These are phyloP conservation scores for Xylariaceae sp. DNA, from an alignment of 2,329 filamentous ascomycete species.

Conservation along the genomic window DNA sequence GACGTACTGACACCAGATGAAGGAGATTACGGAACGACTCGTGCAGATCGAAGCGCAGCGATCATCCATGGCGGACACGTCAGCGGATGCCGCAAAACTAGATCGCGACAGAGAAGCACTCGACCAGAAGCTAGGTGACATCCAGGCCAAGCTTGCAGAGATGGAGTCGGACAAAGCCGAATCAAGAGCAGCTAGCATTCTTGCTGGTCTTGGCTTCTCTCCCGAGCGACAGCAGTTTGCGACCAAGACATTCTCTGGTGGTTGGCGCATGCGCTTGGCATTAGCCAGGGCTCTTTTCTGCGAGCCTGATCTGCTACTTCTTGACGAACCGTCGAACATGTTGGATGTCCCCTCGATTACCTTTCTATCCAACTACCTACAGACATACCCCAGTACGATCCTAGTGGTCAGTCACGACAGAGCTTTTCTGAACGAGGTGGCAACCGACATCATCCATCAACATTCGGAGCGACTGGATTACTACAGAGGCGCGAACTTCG, in stretches of 20 bases:
- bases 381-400: conserved; percentile 89
- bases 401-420: conserved; percentile 98
- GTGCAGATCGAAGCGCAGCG: conserved; percentile 75
- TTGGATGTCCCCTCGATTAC: conserved; percentile 99
- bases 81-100: conserved; percentile 78
- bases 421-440: conserved; percentile 97
- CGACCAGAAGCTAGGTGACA: conserved; percentile 85
- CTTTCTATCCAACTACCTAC: conserved; percentile 93
- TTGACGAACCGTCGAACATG: conserved; percentile 99
- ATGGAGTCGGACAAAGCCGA: conserved; percentile 99
- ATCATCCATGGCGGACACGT: conserved; percentile 82
- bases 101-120: conserved; percentile 87
- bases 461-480: conserved; percentile 97
- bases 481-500: conserved; percentile 97
- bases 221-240: conserved; percentile 86
- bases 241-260: conserved; percentile 97
- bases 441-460: conserved; percentile 98
- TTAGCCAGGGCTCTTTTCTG: conserved; percentile 95
- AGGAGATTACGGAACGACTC: conserved; percentile 76
- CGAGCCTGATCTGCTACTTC: conserved; percentile 90
- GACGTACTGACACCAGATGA: conserved; percentile 31
- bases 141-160: conserved; percentile 87
- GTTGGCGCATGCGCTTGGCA: conserved; percentile 98
- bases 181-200: conserved; percentile 88
- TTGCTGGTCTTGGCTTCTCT: conserved; percentile 96